Conservation (phyloP, 2,329 filamentous ascomycete genomes). For the Anthostomella pinea region DNA sequence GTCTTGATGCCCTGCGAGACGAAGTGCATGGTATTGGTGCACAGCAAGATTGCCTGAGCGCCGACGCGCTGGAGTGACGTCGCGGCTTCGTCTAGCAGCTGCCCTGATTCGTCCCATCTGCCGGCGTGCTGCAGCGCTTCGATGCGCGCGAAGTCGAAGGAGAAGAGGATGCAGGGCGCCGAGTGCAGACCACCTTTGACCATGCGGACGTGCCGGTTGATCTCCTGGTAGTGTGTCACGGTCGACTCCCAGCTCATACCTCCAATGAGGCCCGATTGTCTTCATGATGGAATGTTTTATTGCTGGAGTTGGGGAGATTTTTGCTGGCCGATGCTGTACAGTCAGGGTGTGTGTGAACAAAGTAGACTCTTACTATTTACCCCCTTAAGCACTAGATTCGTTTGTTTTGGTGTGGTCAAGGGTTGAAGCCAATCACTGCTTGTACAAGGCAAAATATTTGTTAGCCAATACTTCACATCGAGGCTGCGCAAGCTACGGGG, state of each 20-base stretch:
- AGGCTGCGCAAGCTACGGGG: too few species aligned
- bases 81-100: constrained; percentile 12
- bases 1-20: constrained; percentile 13
- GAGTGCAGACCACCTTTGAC: constrained; percentile 16
- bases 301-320: too few species aligned
- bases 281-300: constrained; percentile 12
- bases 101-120: constrained; percentile 17
- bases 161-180: constrained; percentile 18
- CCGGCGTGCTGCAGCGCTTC: constrained; percentile 12
- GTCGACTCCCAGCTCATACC: constrained; percentile 22
- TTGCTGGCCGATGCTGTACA: too few species aligned
- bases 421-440: too few species aligned
- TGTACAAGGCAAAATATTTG: too few species aligned
- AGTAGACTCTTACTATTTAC: too few species aligned
- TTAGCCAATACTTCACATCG: too few species aligned
- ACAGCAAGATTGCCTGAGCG: constrained; percentile 18
- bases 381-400: too few species aligned
- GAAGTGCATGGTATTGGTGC: constrained; percentile 20
- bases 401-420: too few species aligned
- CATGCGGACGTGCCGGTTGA: constrained; percentile 17
- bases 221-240: constrained; percentile 18
- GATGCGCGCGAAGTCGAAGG: constrained; percentile 19
- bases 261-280: constrained; percentile 16
- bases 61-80: constrained; percentile 15
- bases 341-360: too few species aligned